These are phyloP conservation scores for Carex kokanica DNA, from an alignment of 176 grass and related monocot genomes.

Conservation along the genomic window DNA sequence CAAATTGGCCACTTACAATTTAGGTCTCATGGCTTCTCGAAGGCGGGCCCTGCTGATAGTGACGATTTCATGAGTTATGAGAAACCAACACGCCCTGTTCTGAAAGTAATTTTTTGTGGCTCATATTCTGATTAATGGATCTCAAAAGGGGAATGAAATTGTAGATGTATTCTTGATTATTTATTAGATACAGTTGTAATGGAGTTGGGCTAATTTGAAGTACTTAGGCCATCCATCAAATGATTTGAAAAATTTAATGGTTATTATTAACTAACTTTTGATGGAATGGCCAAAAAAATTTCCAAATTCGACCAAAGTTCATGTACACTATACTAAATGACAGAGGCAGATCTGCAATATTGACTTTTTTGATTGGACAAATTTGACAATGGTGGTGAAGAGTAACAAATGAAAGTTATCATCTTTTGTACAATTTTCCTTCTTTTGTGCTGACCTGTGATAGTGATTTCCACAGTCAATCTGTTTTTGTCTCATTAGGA, in stretches of 20 bases:
- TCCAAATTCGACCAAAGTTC: not conserved
- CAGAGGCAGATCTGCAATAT: not conserved
- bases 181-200: not conserved
- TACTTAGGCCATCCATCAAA: not conserved
- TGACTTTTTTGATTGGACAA: not conserved
- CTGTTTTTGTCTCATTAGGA: not conserved
- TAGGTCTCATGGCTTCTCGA: conserved; percentile 95
- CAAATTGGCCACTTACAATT: conserved; percentile 96
- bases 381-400: not conserved
- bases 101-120: conserved; percentile 64
- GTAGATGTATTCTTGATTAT: not conserved
- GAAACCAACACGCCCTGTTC: conserved; percentile 88
- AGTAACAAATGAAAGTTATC: not conserved
- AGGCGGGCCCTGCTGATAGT: conserved; percentile 74
- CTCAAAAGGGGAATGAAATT: not conserved
- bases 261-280: not conserved
- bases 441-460: not conserved
- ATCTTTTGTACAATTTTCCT: not conserved
- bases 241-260: not conserved
- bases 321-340: not conserved
- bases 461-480: not conserved
- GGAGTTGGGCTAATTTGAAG: not conserved
- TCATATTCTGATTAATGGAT: not conserved
- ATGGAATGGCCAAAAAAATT: not conserved
- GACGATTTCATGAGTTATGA: conserved; percentile 99